Conservation (phyloP, 164 flowering plant genomes). For the Pachysandra terminalis region DNA sequence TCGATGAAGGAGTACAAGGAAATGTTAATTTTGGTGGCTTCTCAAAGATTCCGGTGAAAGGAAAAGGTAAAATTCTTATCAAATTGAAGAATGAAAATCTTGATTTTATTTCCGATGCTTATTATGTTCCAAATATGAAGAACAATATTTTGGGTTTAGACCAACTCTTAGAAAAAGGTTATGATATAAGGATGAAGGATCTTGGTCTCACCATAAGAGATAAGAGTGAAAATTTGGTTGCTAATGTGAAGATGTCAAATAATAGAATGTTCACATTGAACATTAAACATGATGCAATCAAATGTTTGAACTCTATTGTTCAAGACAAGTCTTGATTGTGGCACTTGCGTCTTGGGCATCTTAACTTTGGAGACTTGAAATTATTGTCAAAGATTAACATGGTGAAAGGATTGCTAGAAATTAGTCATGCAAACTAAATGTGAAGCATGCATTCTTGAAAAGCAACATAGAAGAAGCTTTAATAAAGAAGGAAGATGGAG, state of each 20-base stretch:
- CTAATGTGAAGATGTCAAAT: background rate
- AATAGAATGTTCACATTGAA: background rate
- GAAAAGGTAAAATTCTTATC: conserved; percentile 12
- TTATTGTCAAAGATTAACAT: too few relatives aligned
- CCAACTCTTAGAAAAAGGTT: conserved; percentile 7
- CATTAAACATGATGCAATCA: background rate
- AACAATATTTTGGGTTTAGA: background rate
- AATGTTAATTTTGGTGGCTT: conserved; percentile 6
- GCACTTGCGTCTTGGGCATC: conserved; percentile 9
- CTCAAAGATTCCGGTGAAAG: too few relatives aligned
- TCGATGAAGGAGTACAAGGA: background rate
- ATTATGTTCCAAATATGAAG: too few relatives aligned
- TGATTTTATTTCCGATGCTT: too few relatives aligned
- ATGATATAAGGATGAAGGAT: too few relatives aligned
- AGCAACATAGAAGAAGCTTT: too few relatives aligned
- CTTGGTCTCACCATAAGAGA: too few relatives aligned
- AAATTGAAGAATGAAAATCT: conserved; percentile 4
- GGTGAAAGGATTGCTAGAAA: too few relatives aligned
- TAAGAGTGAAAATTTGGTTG: background rate
- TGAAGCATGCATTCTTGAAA: conserved; percentile 5
- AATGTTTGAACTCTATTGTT: too few relatives aligned
- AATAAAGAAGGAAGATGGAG: too few relatives aligned
- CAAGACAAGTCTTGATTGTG: conserved; percentile 8
- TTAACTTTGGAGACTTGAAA: conserved; percentile 4
- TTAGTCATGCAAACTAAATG: background rate